Conservation (phyloP, 2,329 filamentous ascomycete genomes). For the Ophiostoma populinum region DNA sequence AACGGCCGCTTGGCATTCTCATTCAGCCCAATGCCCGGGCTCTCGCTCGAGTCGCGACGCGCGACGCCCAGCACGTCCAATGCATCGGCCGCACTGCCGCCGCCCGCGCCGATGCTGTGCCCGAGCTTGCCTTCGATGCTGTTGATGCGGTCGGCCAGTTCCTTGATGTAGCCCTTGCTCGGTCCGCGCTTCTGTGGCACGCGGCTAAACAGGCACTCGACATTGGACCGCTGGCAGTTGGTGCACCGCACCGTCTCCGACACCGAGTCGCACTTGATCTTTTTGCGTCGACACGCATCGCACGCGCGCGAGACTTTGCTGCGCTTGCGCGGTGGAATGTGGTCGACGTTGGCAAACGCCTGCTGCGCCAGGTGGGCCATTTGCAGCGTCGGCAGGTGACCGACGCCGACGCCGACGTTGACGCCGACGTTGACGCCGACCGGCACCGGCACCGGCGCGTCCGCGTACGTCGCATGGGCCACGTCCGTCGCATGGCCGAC, state of each 20-base stretch:
- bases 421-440: constrained; percentile 6
- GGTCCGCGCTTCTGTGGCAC: constrained; percentile 79
- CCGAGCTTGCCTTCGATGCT: constrained; percentile 65
- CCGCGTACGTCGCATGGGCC: constrained; percentile 13
- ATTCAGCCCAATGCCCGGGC: constrained; percentile 15
- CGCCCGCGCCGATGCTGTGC: constrained; percentile 16
- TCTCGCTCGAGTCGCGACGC: constrained; percentile 26
- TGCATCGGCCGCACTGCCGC: constrained; percentile 18
- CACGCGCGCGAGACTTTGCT: constrained; percentile 80
- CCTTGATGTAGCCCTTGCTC: constrained; percentile 91
- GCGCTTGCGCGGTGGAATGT: constrained; percentile 53
- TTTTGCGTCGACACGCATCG: constrained; percentile 77
- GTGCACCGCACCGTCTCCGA: constrained; percentile 62
- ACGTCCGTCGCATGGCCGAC: no score
- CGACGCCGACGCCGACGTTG: no score
- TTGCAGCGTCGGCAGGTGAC: constrained; percentile 19
- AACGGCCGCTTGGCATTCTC: constrained; percentile 30
- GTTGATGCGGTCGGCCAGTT: constrained; percentile 70
- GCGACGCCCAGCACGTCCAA: constrained; percentile 14
- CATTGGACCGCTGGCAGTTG: constrained; percentile 61
- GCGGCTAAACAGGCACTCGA: constrained; percentile 69
- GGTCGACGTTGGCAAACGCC: constrained; percentile 29
- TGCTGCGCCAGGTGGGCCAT: constrained; percentile 26
- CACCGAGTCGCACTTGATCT: constrained; percentile 74
- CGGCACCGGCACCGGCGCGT: constrained; percentile 9